Base-by-base conservation (phyloP, 495 filamentous ascomycete species). In the Aspergillus sclerotiicarbonarius region DNA sequence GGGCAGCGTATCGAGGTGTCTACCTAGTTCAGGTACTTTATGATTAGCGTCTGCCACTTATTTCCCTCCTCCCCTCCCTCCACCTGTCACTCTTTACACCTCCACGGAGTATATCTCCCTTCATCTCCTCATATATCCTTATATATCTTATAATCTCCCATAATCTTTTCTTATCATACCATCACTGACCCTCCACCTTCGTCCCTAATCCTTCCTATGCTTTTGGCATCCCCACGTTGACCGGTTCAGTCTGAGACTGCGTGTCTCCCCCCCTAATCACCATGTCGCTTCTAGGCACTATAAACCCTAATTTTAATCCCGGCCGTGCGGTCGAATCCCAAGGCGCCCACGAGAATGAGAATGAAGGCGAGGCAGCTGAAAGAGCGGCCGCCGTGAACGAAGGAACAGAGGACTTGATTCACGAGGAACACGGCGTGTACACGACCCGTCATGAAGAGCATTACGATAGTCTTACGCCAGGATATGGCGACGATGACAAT, bases 261-360 rank as follows among this genome's bases (percentile, higher is more conserved):
- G 56, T 51, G 56, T 62, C 58, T 67, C 56, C 29, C 29, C 53
- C 25, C 29, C 21, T 58, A 54, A 56, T 50, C 61, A 65, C 53
- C 61, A 77, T 77, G 74, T 76, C 72, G 56, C 65, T 76, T 31
- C 50, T 76, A 45, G 73, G 73, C 64, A 74, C 69, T 3, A 52
- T 77, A 16, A 77, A 75, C 58, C 61, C 72, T 25, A 71, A 71
- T 58, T 19, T 68, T 12, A 60, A 65, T 51, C 62, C 66, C n/a
- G 54, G 59, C 3, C 64, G 44, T 18, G 43, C 52, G 12, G 56
- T 65, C 1, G 57, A 55, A 13, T 52, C 59, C 20, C 39, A 35
- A 12, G 61, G 59, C n/a, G 43, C 29, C n/a, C 32, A 54, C n/a
- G 51, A 62, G 4, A 44, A 57, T 8, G 58, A 53, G 15, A 50